These are phyloP conservation scores for Pseudogymnoascus sp. DNA, from an alignment of 2,329 filamentous ascomycete genomes.

Conservation along the genomic window DNA sequence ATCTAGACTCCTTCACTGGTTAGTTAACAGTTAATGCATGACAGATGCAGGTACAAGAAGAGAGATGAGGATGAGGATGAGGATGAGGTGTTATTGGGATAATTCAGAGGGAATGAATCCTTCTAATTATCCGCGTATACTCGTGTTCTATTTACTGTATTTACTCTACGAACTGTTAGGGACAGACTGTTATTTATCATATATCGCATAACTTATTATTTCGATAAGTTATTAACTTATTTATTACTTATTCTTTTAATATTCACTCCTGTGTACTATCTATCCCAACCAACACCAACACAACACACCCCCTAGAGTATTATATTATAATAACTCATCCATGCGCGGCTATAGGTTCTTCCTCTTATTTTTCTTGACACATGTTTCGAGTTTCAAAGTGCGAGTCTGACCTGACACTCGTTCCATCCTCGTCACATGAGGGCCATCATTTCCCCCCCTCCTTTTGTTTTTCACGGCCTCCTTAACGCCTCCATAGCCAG, in stretches of 20 bases:
- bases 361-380: not conserved
- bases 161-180: not conserved
- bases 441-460: not conserved
- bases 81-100: not conserved
- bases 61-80: not conserved
- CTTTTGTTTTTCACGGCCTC: not conserved
- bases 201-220: not conserved
- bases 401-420: not conserved
- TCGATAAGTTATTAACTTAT: no score
- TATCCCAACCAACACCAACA: not conserved
- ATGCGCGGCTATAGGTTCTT: not conserved
- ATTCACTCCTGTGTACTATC: not conserved
- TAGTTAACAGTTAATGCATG: not conserved
- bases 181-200: not conserved
- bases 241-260: not conserved
- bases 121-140: not conserved
- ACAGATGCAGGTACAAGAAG: not conserved
- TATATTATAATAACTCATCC: not conserved
- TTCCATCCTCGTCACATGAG: not conserved
- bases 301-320: not conserved
- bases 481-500: not conserved
- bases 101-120: not conserved
- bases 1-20: not conserved
- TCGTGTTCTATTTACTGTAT: not conserved
- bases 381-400: not conserved